Evolutionary conservation across 163 green algal species (phyloP), one percentile per base, ranked within the genome.

Genomic region (Coccomyxa subellipsoidea): DNA sequence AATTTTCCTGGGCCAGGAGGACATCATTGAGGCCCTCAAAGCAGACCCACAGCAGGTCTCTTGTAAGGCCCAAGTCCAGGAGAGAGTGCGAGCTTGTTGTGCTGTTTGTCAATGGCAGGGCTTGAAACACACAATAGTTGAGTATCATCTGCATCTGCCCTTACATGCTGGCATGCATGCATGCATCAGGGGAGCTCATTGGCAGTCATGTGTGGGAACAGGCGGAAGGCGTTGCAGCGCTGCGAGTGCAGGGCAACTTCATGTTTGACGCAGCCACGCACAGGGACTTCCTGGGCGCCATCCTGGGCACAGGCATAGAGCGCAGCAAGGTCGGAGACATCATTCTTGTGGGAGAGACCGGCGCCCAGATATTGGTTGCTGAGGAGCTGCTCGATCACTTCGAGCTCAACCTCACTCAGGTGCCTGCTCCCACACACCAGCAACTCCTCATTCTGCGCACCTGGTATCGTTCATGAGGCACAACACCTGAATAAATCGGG

Each of bases 191-290:
- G 47, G 23, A 59, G 47, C 5, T 59, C 15, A 59, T 12, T 71
- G n/a, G 31, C 34, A 25, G 12, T 12, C 71, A 23, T 27, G 32
- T 59, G 59, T 54, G 35, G 31, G 54, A 40, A 10, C 82, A 90
- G 54, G 36, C 54, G 37, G 77, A 79, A 21, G 79, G 80, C 12
- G 83, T 92, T 71, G 83, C 76, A n/a, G 87, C 86, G n/a, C 7
- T 92, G 80, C 25, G 81, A 15, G 85, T 90, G 9, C 79, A 78
- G 12, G 94, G 94, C 47, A 95, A 96, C 84, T 98, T 98, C 82
- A 88, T 95, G 84, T 97, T 97, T 82, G 93, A 98, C 34, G 77
- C 92, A 0, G 93, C 93, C 39, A 92, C 81, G 18, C 95, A 98
- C 79, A 84, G 84, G 15, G 93, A 97, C 87, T 96, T 97, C 72